Evolutionary conservation across 306 rosid species (phyloP), one percentile per base, ranked within the genome.

Genomic region (Urtica urens): DNA sequence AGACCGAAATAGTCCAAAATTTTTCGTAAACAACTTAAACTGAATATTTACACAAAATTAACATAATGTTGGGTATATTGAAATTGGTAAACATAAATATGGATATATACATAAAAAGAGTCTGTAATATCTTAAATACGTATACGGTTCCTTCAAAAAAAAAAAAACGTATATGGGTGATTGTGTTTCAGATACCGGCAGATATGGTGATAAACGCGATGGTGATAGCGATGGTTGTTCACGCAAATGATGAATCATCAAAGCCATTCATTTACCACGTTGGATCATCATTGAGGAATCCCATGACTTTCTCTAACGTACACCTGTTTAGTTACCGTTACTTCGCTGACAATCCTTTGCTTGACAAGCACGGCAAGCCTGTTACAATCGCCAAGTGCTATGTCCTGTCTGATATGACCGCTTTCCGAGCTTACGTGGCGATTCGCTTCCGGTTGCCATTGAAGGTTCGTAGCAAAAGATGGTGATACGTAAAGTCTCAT

Each of bases 191-290:
- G 81, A 62, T 71, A 42, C 86, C 81, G 0, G 86, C 60, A 19
- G 86, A 78, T 21, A 37, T 78, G 72, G 69, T 71, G 34, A 49
- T 62, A 37, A 74, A 71, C 37, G 57, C 74, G 52, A 57, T 74
- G 37, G 38, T 71, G 10, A 16, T 63, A 18, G 56, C 81, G 6
- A 71, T 65, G 27, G 63, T 40, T 5, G 37, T 25, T 21, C 48
- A 37, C 50, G 39, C 38, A 14, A 48, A 39, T 49, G 66, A 28
- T 28, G 6, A 28, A 10, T 28, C 33, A 28, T 28, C 68, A 15
- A 55, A 65, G 26, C 23, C 64, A 22, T 12, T 1, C 8, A 65
- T 74, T 59, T 75, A 65, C 37, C 81, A 78, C 23, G 37, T 75
- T 31, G 56, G 77, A 10, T 68, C 77, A 2, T 75, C 81, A 0